Evolutionary conservation across 1,284 basidiomycete species (phyloP).

Genomic region (Leccinum fuscescens): DNA sequence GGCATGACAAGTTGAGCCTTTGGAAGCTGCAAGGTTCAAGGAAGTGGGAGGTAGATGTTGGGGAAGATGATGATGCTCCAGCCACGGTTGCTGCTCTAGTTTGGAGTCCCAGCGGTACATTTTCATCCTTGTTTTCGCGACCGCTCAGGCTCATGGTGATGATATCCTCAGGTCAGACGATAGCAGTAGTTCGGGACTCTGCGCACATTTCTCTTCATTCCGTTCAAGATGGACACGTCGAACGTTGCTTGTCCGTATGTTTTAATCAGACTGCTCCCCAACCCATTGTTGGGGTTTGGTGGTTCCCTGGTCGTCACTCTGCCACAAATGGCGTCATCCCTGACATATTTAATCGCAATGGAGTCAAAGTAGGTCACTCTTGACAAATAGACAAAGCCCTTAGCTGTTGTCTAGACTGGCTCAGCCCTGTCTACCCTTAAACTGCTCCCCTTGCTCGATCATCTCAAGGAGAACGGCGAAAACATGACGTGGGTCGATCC

Average conservation of each 20-base stretch:
- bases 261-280: constrained; percentile 13
- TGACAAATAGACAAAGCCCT: constrained; percentile 1
- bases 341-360: constrained; percentile 70
- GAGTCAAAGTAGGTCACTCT: constrained; percentile 52
- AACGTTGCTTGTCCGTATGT: constrained; percentile 44
- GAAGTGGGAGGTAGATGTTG: constrained; percentile 75
- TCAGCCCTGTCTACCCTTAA: constrained; percentile 69
- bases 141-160: constrained; percentile 11
- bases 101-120: constrained; percentile 79
- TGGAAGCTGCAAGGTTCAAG: constrained; percentile 79
- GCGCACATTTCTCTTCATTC: constrained; percentile 68
- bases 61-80: constrained; percentile 39
- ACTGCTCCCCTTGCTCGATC: constrained; percentile 67
- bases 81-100: constrained; percentile 58
- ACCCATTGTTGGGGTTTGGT: constrained; percentile 60
- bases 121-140: constrained; percentile 1
- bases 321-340: constrained; percentile 49
- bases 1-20: constrained; percentile 65
- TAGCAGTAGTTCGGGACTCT: constrained; percentile 71
- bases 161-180: constrained; percentile 55
- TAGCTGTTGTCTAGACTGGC: constrained; percentile 54
- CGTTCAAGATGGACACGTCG: constrained; percentile 65
- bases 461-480: constrained; percentile 60
- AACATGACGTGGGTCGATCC: constrained; percentile 52
- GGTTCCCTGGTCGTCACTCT: constrained; percentile 56